phyloP scores from a whole-genome alignment of 164 flowering plant genomes.

The Warburgia ugandensis region DNA sequence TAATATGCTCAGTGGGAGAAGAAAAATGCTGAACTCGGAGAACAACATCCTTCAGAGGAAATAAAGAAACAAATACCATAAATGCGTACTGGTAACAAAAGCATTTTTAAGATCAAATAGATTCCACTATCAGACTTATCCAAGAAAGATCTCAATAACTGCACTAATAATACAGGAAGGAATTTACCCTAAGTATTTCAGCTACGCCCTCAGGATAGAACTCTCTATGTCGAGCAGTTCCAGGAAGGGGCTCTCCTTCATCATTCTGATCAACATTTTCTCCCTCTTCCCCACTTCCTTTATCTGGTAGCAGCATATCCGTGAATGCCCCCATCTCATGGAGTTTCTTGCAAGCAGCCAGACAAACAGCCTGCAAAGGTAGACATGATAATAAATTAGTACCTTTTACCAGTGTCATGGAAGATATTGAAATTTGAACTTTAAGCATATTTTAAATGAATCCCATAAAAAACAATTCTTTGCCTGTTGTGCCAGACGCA shows the following conservation, averaged over 20 bases:
- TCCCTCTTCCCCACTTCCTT: slow-evolving; percentile 77
- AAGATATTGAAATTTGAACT: too few relatives aligned
- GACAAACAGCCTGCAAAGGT: slow-evolving; percentile 77
- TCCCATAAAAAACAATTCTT: slow-evolving; percentile 3
- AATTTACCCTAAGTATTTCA: slow-evolving; percentile 67
- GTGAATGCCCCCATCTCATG: slow-evolving; percentile 99
- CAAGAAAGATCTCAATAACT: too few relatives aligned
- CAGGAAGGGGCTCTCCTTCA: slow-evolving; percentile 88
- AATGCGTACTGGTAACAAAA: too few relatives aligned
- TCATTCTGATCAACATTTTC: slow-evolving; percentile 71
- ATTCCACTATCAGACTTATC: not conserved
- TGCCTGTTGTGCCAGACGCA: slow-evolving; percentile 98
- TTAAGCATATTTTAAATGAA: too few relatives aligned
- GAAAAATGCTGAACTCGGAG: too few relatives aligned
- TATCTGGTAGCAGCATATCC: slow-evolving; percentile 98
- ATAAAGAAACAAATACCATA: too few relatives aligned
- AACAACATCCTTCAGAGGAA: too few relatives aligned
- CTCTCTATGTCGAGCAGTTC: slow-evolving; percentile 97
- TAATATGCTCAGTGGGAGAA: too few relatives aligned
- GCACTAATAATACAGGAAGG: slow-evolving; percentile 6
- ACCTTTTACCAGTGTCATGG: too few relatives aligned
- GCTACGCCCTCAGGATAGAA: slow-evolving; percentile 99
- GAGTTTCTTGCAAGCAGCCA: slow-evolving; percentile 98
- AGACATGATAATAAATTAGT: too few relatives aligned
- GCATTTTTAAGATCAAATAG: too few relatives aligned